Base-by-base conservation (phyloP, 2,329 filamentous ascomycete species). In the Domatiomyces globalis region DNA sequence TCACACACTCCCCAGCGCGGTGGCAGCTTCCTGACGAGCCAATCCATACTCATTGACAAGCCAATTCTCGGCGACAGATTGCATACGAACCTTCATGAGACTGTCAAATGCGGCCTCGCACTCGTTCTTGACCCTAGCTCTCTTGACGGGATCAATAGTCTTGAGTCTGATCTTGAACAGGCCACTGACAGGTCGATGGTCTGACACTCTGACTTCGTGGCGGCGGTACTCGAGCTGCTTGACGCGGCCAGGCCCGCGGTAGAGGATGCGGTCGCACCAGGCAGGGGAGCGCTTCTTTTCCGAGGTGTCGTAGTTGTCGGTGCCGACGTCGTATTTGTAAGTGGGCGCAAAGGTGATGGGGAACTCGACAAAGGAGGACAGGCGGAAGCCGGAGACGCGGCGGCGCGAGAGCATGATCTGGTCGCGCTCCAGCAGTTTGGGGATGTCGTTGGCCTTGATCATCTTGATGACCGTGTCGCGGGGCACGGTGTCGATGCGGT, bases 271-370 rank as follows among this genome's bases (percentile, higher is more conserved):
- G 71, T 98, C 92, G 66, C 92, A 98, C 92, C 92, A 98, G 1
- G 92, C 92, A 0, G 92, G 92, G 19, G 87, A 84, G 48, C 92
- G 80, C 66, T 87, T 87, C 74, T 98, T 98, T 67, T 98, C 92
- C 61, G 85, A 90, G 0, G 85, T 84, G 65, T 98, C 92, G 66
- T 96, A 98, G 5, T 80, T 84, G 63, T 96, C 90, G 0, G 87
- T 94, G 15, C 89, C 89, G 0, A 96, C 87, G 61, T 98, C 92
- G 66, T 98, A 98, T 66, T 98, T 98, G 74, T 98, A 98, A 0
- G 92, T 98, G 0, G 92, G 92, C 6, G 87, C 83, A 65, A 98
- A 98, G 0, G 81, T 84, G 62, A 98, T 95, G 0, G 85, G 85
- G 51, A 84, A 75, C 68, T 98, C 92, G n/a, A 84, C 81, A 66